Base-by-base conservation (phyloP, 768 basidiomycete species). In the Naematelia encephala region DNA sequence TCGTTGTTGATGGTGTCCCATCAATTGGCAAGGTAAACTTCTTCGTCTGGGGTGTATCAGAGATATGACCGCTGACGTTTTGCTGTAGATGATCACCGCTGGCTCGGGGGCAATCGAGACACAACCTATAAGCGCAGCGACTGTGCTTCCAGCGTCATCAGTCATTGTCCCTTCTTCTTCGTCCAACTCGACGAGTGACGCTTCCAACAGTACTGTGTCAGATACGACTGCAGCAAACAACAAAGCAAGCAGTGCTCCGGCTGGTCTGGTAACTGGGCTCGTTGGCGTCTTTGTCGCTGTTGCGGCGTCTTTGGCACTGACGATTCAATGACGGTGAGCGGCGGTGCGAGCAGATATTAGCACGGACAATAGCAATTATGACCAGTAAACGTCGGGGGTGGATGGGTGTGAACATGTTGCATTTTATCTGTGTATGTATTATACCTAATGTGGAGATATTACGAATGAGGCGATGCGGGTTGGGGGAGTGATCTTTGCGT, bases 1-100 rank as follows among this genome's bases (percentile, higher is more conserved):
- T 71, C n/a, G 70, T 71, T 13, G 69, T 74, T n/a, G 72, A 74
- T 45, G 72, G 72, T 22, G 56, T 74, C 8, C 67, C 72, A n/a
- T 74, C 72, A 8, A 56, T 59, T 22, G 72, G 72, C 27, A 54
- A 70, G 26, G 63, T 68, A 48, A 58, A 62, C 49, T 34, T 10
- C 3, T 3, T 19, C 43, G 10, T 27, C 2, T 22, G 19, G 13
- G 19, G 26, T 4, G 46, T 16, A n/a, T 57, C n/a, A 25, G 23
- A 14, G 21, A 10, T 25, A 29, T 21, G 57, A 47, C 61, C 57
- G 23, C 61, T 46, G 26, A 39, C n/a, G 34, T 28, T 3, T 16
- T 22, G 19, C 29, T 30, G 2, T 49, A 68, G 62, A 59, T 67
- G 51, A 57, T 74, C 60, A 69, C 61, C 49, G 63, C 71, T 34